Evolutionary conservation across 1,139 yeast species (phyloP), one percentile per base, ranked within the genome.

Genomic region (Candida pseudoviswanathii): DNA sequence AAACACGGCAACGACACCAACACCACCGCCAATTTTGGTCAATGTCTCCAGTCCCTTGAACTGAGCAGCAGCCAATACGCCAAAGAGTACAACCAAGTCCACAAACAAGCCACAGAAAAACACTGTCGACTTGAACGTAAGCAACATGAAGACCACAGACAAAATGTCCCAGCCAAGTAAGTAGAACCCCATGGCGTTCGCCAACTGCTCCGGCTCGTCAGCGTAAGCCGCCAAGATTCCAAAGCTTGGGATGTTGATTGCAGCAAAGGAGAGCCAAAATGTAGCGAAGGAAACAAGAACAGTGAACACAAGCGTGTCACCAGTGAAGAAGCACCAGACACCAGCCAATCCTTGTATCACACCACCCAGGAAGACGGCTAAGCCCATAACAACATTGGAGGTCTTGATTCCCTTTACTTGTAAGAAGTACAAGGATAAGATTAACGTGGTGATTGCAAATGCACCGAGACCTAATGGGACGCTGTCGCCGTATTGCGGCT

Each of bases 141-240:
- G 63, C 39, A 71, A 58, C 50, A 71, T 62, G 48, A 77, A 57
- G 60, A 75, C 58, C 53, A 71, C 68, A 5, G 79, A 68, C 54
- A 77, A 76, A 5, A 77, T 62, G 4, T 70, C 70, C 82, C 81
- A 78, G 2, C 76, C 75, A 24, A 75, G 45, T 42, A 77, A 63
- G 62, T 63, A 77, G 46, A 77, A 64, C 3, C 78, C 80, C 39
- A 73, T 51, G 5, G 81, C 81, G 56, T 65, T 61, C 8, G 38
- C 51, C 8, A 65, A 52, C 54, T 63, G 65, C 4, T 54, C 62
- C 5, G 59, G 65, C 46, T 74, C 72, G 5, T 66, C 73, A 1
- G 66, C 68, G 57, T 80, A 84, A 2, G 92, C 85, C 1, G 72
- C 72, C 21, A 67, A 71, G 51, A 90, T 85, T 38, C 92, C 91